phyloP scores from a whole-genome alignment of 768 basidiomycete species.

The Hygrocybe punicea region DNA sequence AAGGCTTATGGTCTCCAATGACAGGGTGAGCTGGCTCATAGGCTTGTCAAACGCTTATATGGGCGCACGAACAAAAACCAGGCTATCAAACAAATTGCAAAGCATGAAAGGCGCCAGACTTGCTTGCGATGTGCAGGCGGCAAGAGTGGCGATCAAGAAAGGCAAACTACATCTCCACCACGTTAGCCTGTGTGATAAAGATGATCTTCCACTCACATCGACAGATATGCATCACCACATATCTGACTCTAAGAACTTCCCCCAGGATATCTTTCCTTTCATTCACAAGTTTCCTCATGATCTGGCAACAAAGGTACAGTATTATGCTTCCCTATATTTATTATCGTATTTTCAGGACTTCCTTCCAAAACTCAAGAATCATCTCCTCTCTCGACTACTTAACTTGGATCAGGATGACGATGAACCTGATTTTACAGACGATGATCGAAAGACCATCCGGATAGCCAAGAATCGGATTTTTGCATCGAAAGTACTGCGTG shows the following conservation, averaged over 20 bases:
- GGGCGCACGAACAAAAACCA: slow-evolving; percentile 31
- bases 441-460: slow-evolving; percentile 11
- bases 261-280: slow-evolving; percentile 12
- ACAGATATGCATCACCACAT: slow-evolving; percentile 19
- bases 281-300: slow-evolving; percentile 12
- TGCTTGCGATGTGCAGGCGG: neutral
- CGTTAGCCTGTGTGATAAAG: neutral
- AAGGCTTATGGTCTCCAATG: neutral
- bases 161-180: slow-evolving; percentile 1
- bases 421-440: slow-evolving; percentile 9
- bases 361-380: slow-evolving; percentile 24
- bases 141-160: slow-evolving; percentile 25
- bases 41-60: slow-evolving; percentile 34
- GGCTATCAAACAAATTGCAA: slow-evolving; percentile 23
- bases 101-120: slow-evolving; percentile 11
- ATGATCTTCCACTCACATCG: slow-evolving; percentile 1
- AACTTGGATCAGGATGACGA: slow-evolving; percentile 8
- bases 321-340: too few species aligned
- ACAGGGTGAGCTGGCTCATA: slow-evolving; percentile 42
- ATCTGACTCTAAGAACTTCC: slow-evolving; percentile 6
- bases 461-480: slow-evolving; percentile 27
- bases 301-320: slow-evolving; percentile 17
- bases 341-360: slow-evolving; percentile 18
- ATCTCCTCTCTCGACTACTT: slow-evolving; percentile 27
- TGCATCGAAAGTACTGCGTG: slow-evolving; percentile 28